phyloP scores from a whole-genome alignment of 345 rosid genomes.

The Citrus maxima region DNA sequence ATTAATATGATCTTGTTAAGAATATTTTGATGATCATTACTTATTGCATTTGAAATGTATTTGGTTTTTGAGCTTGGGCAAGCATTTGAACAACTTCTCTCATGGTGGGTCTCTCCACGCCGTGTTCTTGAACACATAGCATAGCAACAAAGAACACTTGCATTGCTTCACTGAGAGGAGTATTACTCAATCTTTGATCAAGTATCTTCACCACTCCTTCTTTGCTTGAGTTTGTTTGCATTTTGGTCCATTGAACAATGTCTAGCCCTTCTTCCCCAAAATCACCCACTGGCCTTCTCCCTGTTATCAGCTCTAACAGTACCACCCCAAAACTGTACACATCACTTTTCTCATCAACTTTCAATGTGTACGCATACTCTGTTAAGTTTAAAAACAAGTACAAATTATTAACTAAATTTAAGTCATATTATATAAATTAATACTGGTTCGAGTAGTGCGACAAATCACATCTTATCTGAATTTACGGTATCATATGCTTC shows the following conservation, averaged over 20 bases:
- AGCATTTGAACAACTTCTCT: slow-evolving; percentile 94
- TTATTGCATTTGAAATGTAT: slow-evolving; percentile 39
- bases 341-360: slow-evolving; percentile 88
- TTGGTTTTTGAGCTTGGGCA: slow-evolving; percentile 58
- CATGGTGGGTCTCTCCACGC: slow-evolving; percentile 94
- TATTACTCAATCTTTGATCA: slow-evolving; percentile 53
- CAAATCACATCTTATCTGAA: no score
- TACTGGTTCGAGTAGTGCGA: no score
- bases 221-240: slow-evolving; percentile 48
- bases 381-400: neutral
- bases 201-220: slow-evolving; percentile 58
- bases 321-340: slow-evolving; percentile 95
- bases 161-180: slow-evolving; percentile 65
- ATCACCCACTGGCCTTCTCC: slow-evolving; percentile 76
- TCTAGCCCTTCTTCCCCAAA: slow-evolving; percentile 83
- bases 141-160: slow-evolving; percentile 82
- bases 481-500: neutral
- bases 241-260: slow-evolving; percentile 86
- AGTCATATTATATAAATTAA: no score
- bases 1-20: neutral
- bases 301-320: slow-evolving; percentile 67
- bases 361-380: slow-evolving; percentile 89
- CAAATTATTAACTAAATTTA: neutral
- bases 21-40: neutral
- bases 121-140: slow-evolving; percentile 84